Evolutionary conservation across 176 grass and related monocot genomes (phyloP).

Genomic region (Carex scoparia): DNA sequence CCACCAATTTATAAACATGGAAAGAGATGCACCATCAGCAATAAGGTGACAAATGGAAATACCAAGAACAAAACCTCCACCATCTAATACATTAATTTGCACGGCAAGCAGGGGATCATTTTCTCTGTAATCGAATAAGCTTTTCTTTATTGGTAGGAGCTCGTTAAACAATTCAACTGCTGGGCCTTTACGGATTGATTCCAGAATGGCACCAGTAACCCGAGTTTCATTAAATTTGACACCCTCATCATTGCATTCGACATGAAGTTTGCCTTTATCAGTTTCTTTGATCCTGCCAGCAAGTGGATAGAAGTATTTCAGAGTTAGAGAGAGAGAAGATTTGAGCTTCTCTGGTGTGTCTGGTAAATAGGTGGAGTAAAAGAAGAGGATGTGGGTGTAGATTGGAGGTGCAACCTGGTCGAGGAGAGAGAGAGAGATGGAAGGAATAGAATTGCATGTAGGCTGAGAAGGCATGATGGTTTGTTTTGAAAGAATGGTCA

Average conservation of each 20-base stretch:
- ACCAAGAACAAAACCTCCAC: background rate
- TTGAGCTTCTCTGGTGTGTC: background rate
- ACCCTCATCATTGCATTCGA: background rate
- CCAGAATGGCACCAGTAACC: background rate
- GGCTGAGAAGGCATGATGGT: background rate
- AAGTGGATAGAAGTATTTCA: background rate
- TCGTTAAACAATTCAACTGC: background rate
- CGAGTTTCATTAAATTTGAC: background rate
- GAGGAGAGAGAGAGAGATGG: background rate
- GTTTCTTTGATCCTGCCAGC: constrained; percentile 1
- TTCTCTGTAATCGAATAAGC: background rate
- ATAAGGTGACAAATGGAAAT: background rate
- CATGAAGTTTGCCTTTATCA: constrained; percentile 1
- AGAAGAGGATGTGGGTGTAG: constrained; percentile 1
- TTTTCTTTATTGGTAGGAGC: background rate
- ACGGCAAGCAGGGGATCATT: background rate
- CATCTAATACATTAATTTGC: background rate
- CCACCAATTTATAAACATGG: constrained; percentile 6
- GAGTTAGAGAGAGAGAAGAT: background rate
- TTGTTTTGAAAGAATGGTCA: background rate
- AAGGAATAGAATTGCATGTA: background rate
- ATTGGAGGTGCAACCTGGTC: background rate
- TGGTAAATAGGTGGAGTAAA: background rate
- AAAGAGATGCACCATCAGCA: constrained; percentile 7
- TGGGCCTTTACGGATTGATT: background rate